These are phyloP conservation scores for Aspergillus taichungensis DNA, from an alignment of 495 filamentous ascomycete genomes.

Conservation along the genomic window DNA sequence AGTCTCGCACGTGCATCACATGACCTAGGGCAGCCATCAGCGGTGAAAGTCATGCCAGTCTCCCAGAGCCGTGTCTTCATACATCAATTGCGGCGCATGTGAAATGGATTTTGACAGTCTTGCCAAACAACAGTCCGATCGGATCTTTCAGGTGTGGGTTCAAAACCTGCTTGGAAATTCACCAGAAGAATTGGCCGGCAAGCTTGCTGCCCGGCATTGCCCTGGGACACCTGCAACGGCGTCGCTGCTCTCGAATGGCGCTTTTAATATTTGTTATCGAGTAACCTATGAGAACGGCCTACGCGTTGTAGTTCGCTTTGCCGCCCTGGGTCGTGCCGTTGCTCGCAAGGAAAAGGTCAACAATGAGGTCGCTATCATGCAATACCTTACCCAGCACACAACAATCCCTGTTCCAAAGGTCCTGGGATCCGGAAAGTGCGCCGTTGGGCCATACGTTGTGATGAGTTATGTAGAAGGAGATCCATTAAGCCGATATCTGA, in stretches of 20 bases:
- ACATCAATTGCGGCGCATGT: no score
- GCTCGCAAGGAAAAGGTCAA: conserved; percentile 24
- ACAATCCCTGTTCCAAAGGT: conserved; percentile 29
- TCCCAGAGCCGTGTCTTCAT: no score
- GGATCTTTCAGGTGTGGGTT: conserved; percentile 14
- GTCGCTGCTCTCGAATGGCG: conserved; percentile 11
- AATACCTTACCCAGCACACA: conserved; percentile 26
- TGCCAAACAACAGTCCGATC: conserved; percentile 16
- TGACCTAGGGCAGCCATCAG: no score
- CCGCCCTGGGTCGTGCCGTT: conserved; percentile 14
- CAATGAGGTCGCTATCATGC: conserved; percentile 31
- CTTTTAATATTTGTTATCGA: conserved; percentile 22
- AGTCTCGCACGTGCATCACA: no score
- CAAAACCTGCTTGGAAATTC: conserved; percentile 13
- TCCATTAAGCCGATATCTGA: conserved; percentile 9
- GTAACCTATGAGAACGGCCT: conserved; percentile 17
- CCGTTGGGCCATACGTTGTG: conserved; percentile 39
- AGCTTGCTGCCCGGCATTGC: conserved; percentile 12
- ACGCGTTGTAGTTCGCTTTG: conserved; percentile 21
- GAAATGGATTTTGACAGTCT: conserved; percentile 20
- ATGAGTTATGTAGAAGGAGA: conserved; percentile 33
- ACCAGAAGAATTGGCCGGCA: conserved; percentile 15
- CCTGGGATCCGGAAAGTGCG: conserved; percentile 19
- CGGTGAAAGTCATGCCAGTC: no score
- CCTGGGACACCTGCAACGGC: conserved; percentile 13